phyloP scores from a whole-genome alignment of 1,284 basidiomycete genomes.

The Leccinum angustisporum region DNA sequence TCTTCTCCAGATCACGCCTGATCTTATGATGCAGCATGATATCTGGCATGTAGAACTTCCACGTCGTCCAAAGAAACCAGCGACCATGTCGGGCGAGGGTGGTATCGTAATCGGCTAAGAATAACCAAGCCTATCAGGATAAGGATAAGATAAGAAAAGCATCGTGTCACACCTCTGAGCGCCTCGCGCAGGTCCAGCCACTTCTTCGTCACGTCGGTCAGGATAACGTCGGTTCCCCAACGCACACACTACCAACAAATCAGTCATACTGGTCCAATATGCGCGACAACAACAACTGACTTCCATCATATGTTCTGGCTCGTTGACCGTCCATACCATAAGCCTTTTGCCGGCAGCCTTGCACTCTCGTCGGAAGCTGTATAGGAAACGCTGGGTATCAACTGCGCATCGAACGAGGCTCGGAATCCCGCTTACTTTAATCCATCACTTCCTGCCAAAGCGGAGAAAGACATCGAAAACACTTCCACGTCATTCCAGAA shows the following conservation, averaged over 20 bases:
- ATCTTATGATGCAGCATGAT: slow-evolving; percentile 33
- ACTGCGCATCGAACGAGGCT: background rate
- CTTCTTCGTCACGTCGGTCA: slow-evolving; percentile 82
- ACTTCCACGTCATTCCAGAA: slow-evolving; percentile 91
- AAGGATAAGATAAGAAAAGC: slow-evolving; percentile 3
- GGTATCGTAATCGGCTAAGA: slow-evolving; percentile 48
- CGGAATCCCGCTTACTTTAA: slow-evolving; percentile 46
- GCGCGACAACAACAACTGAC: slow-evolving; percentile 39
- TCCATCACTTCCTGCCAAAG: slow-evolving; percentile 74
- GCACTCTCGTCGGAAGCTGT: slow-evolving; percentile 78
- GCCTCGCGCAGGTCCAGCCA: slow-evolving; percentile 75
- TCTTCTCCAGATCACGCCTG: slow-evolving; percentile 44
- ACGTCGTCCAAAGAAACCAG: slow-evolving; percentile 74
- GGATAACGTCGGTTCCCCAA: slow-evolving; percentile 88
- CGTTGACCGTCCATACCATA: slow-evolving; percentile 97
- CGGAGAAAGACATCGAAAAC: slow-evolving; percentile 84
- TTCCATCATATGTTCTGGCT: slow-evolving; percentile 92
- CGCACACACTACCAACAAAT: slow-evolving; percentile 61
- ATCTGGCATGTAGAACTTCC: slow-evolving; percentile 58
- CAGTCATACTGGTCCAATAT: background rate
- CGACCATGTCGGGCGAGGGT: slow-evolving; percentile 61
- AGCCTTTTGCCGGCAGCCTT: slow-evolving; percentile 79
- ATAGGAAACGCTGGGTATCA: slow-evolving; percentile 20
- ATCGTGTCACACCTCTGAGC: slow-evolving; percentile 52
- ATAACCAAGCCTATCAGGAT: background rate